These are phyloP conservation scores for Thalassiosira livingstoniorum DNA, from an alignment of 352 stramenopile genomes.

Conservation along the genomic window DNA sequence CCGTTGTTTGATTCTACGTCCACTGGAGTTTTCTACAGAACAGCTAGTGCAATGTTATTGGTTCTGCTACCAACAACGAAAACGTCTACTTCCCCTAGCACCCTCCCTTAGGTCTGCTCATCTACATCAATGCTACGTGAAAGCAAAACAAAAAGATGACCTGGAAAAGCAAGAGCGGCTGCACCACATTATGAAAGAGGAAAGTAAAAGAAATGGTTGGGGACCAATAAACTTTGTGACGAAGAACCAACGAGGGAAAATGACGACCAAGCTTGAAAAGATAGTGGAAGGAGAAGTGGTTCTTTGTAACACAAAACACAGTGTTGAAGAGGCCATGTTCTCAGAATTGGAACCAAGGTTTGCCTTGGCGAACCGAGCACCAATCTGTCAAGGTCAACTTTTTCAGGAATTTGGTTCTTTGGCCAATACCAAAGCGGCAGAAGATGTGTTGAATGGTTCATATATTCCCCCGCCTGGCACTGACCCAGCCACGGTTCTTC, in stretches of 20 bases:
- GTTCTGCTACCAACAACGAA: not conserved
- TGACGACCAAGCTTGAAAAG: not conserved
- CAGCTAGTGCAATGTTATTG: not conserved
- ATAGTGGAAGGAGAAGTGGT: not conserved
- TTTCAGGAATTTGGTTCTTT: slow-evolving; percentile 14
- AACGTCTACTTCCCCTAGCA: not conserved
- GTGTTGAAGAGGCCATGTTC: not conserved
- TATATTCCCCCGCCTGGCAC: slow-evolving; percentile 10
- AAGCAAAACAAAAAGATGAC: not conserved
- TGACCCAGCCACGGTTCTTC: slow-evolving; percentile 1
- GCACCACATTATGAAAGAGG: not conserved
- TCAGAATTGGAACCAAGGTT: not conserved
- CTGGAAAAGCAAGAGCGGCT: not conserved
- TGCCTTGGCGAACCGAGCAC: not conserved
- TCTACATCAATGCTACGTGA: not conserved
- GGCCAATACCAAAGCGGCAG: slow-evolving; percentile 1
- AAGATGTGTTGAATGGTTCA: not conserved
- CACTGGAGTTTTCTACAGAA: not conserved
- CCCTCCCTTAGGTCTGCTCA: not conserved
- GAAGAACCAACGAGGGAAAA: not conserved
- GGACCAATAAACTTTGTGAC: not conserved
- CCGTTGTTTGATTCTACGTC: slow-evolving; percentile 7
- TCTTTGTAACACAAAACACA: not conserved
- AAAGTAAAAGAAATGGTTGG: not conserved
- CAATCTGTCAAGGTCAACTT: slow-evolving; percentile 12